These are phyloP conservation scores for Paraphoma sp. DNA, from an alignment of 2,329 filamentous ascomycete genomes.

Conservation along the genomic window DNA sequence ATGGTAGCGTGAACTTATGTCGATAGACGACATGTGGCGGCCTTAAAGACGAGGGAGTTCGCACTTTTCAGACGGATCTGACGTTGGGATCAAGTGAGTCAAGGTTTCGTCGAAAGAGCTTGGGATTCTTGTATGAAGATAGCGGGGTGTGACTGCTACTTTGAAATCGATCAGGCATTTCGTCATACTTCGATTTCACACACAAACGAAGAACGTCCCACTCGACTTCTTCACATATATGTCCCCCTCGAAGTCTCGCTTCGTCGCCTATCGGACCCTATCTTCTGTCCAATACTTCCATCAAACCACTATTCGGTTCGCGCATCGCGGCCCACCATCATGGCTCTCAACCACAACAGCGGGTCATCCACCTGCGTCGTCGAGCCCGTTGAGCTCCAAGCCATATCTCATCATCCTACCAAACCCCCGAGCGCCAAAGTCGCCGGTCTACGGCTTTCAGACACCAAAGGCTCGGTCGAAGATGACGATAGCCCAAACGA, in stretches of 20 bases:
- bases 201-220: too few species aligned
- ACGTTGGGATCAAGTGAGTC: background rate
- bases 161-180: background rate
- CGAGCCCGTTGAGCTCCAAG: slow-evolving; percentile 40
- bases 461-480: slow-evolving; percentile 14
- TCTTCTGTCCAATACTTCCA: too few species aligned
- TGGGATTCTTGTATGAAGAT: background rate
- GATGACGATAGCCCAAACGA: slow-evolving; percentile 41
- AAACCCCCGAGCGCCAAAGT: slow-evolving; percentile 29
- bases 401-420: slow-evolving; percentile 30
- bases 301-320: background rate
- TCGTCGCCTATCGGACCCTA: too few species aligned
- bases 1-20: background rate
- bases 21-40: too few species aligned
- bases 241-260: too few species aligned
- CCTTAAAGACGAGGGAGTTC: background rate
- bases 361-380: slow-evolving; percentile 44
- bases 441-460: slow-evolving; percentile 22
- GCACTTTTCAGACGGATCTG: background rate
- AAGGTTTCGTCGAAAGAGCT: background rate
- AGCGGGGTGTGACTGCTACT: background rate
- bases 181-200: background rate
- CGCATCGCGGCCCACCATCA: slow-evolving; percentile 9
- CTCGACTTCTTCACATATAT: too few species aligned
- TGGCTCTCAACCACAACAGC: slow-evolving; percentile 37